Percentiles rank a stretch among this genome's conserved stretches.
phyloP scores from a whole-genome alignment of 257 asterid genomes.

The Osmanthus fragrans region DNA sequence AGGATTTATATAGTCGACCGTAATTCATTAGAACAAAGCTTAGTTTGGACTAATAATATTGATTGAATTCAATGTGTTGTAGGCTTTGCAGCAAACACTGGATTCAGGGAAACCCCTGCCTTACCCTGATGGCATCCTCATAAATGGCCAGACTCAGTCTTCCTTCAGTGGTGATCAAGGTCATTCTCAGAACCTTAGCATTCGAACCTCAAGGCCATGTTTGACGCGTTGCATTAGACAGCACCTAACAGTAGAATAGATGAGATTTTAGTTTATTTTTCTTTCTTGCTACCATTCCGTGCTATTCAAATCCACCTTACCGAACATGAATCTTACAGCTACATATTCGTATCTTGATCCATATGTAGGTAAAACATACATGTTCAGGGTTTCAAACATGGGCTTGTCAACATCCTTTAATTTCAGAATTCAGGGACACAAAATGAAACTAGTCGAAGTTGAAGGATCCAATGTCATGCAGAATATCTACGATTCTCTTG shows the following conservation, averaged over 20 bases:
- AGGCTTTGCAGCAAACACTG: slow-evolving; percentile 72
- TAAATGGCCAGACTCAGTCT: slow-evolving; percentile 64
- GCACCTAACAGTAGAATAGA: background rate
- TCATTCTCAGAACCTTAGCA: slow-evolving; percentile 20
- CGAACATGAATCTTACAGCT: background rate
- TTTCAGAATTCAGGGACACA: slow-evolving; percentile 90
- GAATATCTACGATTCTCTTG: slow-evolving; percentile 68
- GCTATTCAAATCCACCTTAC: background rate
- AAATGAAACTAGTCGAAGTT: slow-evolving; percentile 78
- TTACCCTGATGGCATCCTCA: slow-evolving; percentile 77
- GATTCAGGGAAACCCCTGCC: slow-evolving; percentile 82
- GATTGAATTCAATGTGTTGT: slow-evolving; percentile 23
- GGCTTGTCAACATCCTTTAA: slow-evolving; percentile 73
- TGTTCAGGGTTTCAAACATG: slow-evolving; percentile 88
- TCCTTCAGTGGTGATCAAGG: slow-evolving; percentile 80
- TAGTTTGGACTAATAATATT: background rate
- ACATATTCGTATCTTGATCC: background rate
- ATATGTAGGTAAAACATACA: slow-evolving; percentile 74
- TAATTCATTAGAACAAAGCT: background rate
- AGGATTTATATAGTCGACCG: background rate
- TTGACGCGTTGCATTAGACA: background rate
- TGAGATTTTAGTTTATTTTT: background rate
- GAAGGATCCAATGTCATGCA: slow-evolving; percentile 95
- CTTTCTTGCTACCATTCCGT: background rate
- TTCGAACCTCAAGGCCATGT: background rate